Base-by-base conservation (phyloP, 805 yeast species). In the Jamesozyma spencerorum region DNA sequence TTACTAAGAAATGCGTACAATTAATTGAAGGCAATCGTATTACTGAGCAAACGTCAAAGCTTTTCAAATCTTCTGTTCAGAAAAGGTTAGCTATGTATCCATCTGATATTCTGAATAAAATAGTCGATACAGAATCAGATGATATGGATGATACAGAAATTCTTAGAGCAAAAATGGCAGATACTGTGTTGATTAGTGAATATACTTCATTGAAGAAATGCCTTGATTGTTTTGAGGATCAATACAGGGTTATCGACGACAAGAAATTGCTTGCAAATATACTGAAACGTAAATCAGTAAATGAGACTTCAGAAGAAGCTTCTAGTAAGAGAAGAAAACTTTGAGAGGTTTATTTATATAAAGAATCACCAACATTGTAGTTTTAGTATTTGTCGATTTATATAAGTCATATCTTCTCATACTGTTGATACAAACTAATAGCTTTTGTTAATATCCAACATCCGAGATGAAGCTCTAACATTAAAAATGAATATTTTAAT, bases 1-100 rank as follows among this genome's bases (percentile, higher is more conserved):
- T 73, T 2, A 65, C 74, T 36, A 71, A 75, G 45, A 81, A 81
- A 50, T 72, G 80, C 46, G 70, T 74, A 46, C 86, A 81, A 50
- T 57, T 81, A 40, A 60, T 79, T 13, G 82, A 78, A 46, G 51
- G 69, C 13, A 64, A 64, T 3, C 69, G 66, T 40, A 54, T 79
- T 22, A 79, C 85, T 2, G 52, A 55, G 19, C 47, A 42, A 2
- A 52, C 64, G 18, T 39, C 47, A 31, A 10, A 60, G 1, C 17
- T 64, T 1, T 55, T 63, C 55, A 52, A 59, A 26, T 40, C 38
- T n/a, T 40, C 51, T 7, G 37, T 65, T 2, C 51, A 48, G 2
- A 37, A 52, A 7, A 60, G 69, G 36, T 38, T 65, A n/a, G 40
- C 43, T 11, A 29, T 80, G 84, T 31, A 57, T 47, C 48, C 62